A percentile compares a stretch with the other conserved stretches of the same genome.
Conservation (phyloP, 192 early-diverging fungal species). For the Podochytrium sp. region DNA sequence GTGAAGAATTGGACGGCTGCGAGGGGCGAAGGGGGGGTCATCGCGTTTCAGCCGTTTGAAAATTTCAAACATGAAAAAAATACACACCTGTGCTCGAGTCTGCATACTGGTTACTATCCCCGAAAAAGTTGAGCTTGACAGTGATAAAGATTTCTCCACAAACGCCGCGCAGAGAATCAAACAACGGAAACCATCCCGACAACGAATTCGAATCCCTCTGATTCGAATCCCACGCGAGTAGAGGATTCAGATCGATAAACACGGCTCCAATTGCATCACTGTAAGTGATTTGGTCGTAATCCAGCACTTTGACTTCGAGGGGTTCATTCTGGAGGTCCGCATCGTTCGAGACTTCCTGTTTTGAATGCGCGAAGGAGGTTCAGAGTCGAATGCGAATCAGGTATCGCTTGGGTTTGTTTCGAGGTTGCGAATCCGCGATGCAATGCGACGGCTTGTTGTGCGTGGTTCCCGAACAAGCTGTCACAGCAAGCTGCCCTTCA, state of each 20-base stretch:
- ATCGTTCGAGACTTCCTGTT: constrained; percentile 72
- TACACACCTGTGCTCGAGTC: constrained; percentile 62
- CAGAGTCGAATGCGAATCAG: not conserved
- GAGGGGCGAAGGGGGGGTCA: not conserved
- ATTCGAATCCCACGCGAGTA: constrained; percentile 68
- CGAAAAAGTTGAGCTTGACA: constrained; percentile 78
- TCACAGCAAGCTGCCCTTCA: no score
- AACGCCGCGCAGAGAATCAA: constrained; percentile 72
- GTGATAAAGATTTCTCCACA: constrained; percentile 76
- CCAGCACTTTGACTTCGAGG: constrained; percentile 75
- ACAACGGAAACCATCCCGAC: constrained; percentile 80
- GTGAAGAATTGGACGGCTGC: constrained; percentile 70
- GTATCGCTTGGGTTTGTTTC: no score
- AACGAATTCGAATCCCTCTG: constrained; percentile 48
- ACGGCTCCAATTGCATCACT: constrained; percentile 80
- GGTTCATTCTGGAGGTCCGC: constrained; percentile 82
- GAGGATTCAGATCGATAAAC: constrained; percentile 76
- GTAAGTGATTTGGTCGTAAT: constrained; percentile 72
- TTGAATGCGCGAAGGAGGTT: not conserved
- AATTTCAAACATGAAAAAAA: no score
- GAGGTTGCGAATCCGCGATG: no score
- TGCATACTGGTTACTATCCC: constrained; percentile 81
- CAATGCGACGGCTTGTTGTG: not conserved
- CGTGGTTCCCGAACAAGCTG: no score
- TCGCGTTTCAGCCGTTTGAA: no score